Evolutionary conservation across 441 rosid genomes (phyloP), one percentile per base, ranked within the genome.

Genomic region (Metrosideros polymorpha): DNA sequence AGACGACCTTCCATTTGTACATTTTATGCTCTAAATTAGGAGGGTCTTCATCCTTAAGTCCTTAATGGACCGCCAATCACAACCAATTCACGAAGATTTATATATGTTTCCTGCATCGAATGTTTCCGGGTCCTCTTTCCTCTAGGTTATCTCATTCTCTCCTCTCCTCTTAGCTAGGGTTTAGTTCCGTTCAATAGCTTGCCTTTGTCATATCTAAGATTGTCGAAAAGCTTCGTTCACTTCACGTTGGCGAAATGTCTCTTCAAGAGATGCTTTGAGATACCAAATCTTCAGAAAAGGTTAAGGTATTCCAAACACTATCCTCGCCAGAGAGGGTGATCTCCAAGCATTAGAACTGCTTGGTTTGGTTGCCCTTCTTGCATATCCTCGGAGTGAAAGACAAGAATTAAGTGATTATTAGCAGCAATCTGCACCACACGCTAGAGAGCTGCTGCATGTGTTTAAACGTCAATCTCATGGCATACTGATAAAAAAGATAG

Each of bases 401-500:
- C 79, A 66, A 35, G 79, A 66, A 12, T 35, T 24, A 35, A 66
- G 47, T 10, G n/a, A 39, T 71, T 71, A 39, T 71, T 12, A 71
- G 79, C 79, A 19, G 79, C 79, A 71, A 71, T 71, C 47, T 71
- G 47, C 79, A 71, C 79, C 79, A 71, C 79, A 39, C 79, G 47
- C n/a, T 3, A 39, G 79, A 71, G 79, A 9, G 50, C 77, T 66
- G 24, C 39, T 1, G n/a, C 14, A 9, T 30, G 49, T 3, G 13
- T 27, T 61, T 30, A 87, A 71, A 19, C 29, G 17, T 22, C 56
- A 19, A 47, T 6, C 52, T 71, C 79, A 71, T 22, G 47, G 7
- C 84, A 49, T 87, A 87, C 86, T 89, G 84, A 86, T 61, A 49
- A 86, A 63, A 39, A 49, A 56, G 84, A 45, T 49, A 32, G 10